These are phyloP conservation scores for Glutinoglossum americanum DNA, from an alignment of 495 filamentous ascomycete genomes.

Conservation along the genomic window DNA sequence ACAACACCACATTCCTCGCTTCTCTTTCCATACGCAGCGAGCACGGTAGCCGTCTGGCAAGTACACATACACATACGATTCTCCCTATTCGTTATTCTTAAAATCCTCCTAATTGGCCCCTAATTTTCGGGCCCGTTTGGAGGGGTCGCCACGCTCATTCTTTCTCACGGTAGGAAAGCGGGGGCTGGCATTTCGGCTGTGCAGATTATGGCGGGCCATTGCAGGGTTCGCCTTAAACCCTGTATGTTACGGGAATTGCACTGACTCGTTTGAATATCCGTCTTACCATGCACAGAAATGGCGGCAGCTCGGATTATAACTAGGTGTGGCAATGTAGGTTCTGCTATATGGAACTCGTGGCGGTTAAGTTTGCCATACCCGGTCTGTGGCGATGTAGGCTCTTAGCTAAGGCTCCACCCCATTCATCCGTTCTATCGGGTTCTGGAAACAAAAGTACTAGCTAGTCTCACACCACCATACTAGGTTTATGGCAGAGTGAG, in stretches of 20 bases:
- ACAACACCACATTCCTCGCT: background rate
- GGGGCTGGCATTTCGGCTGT: background rate
- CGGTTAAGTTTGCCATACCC: background rate
- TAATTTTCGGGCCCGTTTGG: too few species aligned
- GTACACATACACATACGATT: background rate
- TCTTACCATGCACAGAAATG: background rate
- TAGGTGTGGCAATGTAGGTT: background rate
- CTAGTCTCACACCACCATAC: background rate
- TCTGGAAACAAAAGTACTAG: background rate
- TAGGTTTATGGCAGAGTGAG: background rate
- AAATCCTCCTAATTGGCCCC: too few species aligned
- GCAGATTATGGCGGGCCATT: background rate
- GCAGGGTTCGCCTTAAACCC: background rate
- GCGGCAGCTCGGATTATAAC: background rate
- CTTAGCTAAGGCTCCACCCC: background rate
- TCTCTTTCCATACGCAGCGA: background rate
- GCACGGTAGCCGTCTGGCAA: background rate
- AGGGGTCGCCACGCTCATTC: background rate
- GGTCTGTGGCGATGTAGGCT: background rate
- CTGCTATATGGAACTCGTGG: background rate
- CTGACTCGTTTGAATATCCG: background rate
- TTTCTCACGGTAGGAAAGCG: background rate
- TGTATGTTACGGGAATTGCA: background rate
- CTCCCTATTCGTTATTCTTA: background rate
- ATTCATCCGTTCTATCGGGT: background rate